Base-by-base conservation (phyloP, 345 rosid genomes). In the Aegle marmelos region DNA sequence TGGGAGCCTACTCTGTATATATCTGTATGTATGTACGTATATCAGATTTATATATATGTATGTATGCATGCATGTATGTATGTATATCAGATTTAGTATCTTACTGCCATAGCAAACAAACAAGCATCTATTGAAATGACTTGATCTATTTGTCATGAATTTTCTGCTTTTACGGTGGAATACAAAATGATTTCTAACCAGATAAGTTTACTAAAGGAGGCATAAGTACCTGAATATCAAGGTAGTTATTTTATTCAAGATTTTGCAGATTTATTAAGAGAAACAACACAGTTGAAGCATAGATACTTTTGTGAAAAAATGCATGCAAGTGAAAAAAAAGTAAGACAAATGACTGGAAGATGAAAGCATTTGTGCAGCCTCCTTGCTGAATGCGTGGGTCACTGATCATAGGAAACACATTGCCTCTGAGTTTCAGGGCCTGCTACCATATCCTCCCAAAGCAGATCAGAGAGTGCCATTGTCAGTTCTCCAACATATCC, bases 361-460 rank as follows among this genome's bases (percentile, higher is more conserved):
- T 50, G 64, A 62, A 22, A 70, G 68, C 69, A 28, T 74, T 71
- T 37, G 1, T 54, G 66, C 34, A 6, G 53, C 68, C 3, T 78
- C 65, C 2, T 54, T 14, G 39, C 6, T 33, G 24, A 1, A 14
- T 22, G 19, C 11, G 50, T 9, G 33, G 70, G 11, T 78, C 75
- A 78, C 31, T 82, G 45, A 75, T 10, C 70, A 8, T 90, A 87
- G 2, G 86, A 85, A 74, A 89, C 84, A 7, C 50, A 63, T 9
- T 88, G 16, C 86, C 95, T 88, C 71, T 73, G 86, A 5, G 78
- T 82, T 41, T 78, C 86, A 6, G 86, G 79, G 48, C 93, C 93
- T 13, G 86, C 90, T 31, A 85, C 88, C 92, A 91, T 91, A 73
- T 91, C 95, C 34, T 87, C 83, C 95, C 95, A 91, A 22, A 91